Conservation (phyloP, 1,284 basidiomycete species). For the Schizophyllum commune region DNA sequence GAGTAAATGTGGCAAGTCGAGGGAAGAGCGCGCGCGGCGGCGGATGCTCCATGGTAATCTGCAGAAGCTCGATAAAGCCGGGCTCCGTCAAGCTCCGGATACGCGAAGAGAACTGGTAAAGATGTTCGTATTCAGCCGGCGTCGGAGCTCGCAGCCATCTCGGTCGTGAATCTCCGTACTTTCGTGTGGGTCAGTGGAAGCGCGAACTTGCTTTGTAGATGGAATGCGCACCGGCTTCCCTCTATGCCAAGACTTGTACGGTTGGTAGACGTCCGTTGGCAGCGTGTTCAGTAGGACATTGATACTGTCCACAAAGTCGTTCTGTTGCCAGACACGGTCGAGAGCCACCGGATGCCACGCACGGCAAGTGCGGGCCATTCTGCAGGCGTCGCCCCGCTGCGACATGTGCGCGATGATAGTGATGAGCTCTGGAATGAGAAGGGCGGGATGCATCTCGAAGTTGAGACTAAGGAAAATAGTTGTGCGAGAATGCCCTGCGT, state of each 20-base stretch:
- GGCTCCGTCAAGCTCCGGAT: background rate
- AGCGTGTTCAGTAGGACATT: background rate
- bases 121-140: background rate
- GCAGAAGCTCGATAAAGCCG: background rate
- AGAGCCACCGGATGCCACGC: background rate
- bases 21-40: background rate
- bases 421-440: background rate
- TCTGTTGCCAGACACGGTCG: background rate
- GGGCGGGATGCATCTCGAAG: background rate
- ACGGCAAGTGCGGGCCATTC: background rate
- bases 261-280: background rate
- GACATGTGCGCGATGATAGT: background rate
- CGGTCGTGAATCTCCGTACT: background rate
- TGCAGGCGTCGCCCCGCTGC: background rate
- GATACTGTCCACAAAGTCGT: background rate
- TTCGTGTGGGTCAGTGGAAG: too few relatives aligned
- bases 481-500: too few relatives aligned
- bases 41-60: background rate
- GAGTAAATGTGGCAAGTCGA: background rate
- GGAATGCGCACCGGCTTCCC: background rate
- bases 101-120: background rate
- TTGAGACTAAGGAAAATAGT: too few relatives aligned
- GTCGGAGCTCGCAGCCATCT: background rate
- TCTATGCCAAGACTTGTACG: background rate
- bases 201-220: too few relatives aligned